Percentiles rank a stretch among this genome's conserved stretches.
Conservation (phyloP, 768 basidiomycete species). For the Collybia sordida region DNA sequence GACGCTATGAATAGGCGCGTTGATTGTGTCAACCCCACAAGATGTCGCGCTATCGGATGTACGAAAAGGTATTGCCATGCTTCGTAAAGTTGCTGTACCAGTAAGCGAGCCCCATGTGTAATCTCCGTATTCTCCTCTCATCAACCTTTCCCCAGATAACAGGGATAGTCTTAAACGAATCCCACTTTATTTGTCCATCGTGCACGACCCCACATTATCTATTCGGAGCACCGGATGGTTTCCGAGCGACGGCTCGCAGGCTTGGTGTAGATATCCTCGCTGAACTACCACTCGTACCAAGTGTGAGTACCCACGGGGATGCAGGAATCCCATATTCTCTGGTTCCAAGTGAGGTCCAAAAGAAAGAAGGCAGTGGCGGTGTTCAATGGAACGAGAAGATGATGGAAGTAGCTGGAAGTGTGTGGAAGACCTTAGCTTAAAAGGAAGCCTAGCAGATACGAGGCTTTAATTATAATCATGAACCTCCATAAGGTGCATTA, state of each 20-base stretch:
- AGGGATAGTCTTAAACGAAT: constrained; percentile 86
- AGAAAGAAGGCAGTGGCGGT: constrained; percentile 12
- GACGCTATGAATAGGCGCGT: constrained; percentile 56
- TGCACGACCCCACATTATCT: constrained; percentile 65
- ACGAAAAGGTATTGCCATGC: constrained; percentile 90
- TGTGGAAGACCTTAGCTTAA: constrained; percentile 9
- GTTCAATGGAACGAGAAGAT: constrained; percentile 16
- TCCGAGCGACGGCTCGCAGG: constrained; percentile 55
- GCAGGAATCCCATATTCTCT: constrained; percentile 39
- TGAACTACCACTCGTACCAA: constrained; percentile 77
- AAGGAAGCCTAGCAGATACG: not conserved
- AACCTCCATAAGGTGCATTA: too few species aligned
- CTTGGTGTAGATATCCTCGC: constrained; percentile 69
- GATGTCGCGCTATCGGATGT: constrained; percentile 92
- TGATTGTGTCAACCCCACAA: constrained; percentile 95
- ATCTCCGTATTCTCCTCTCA: constrained; percentile 1
- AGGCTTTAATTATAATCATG: not conserved
- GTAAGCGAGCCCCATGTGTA: constrained; percentile 40
- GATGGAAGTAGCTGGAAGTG: constrained; percentile 10
- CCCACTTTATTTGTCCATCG: constrained; percentile 76
- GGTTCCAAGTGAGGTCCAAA: constrained; percentile 8
- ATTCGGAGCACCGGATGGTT: constrained; percentile 69
- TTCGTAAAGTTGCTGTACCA: constrained; percentile 84
- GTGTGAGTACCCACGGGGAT: constrained; percentile 74
- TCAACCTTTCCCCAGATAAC: constrained; percentile 55